phyloP scores from a whole-genome alignment of 108 stramenopile genomes.

The Skeletonema costatum region DNA sequence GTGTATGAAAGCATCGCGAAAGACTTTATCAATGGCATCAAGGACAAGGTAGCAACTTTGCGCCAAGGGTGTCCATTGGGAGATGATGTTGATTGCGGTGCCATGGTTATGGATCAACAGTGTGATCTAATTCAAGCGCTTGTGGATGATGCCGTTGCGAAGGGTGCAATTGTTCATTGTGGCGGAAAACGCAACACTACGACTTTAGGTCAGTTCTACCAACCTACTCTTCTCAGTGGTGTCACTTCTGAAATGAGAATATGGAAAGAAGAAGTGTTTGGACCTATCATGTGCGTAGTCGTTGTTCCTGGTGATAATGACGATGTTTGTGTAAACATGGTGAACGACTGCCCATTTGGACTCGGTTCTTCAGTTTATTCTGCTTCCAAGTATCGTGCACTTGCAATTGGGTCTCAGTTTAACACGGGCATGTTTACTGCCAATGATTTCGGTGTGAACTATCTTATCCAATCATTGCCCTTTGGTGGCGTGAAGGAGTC shows the following conservation, averaged over 20 bases:
- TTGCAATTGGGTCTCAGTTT: slow-evolving; percentile 85
- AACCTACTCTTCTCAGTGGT: slow-evolving; percentile 93
- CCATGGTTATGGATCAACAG: slow-evolving; percentile 90
- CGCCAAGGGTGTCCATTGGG: slow-evolving; percentile 84
- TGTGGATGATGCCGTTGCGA: slow-evolving; percentile 96
- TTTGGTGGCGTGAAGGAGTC: slow-evolving; percentile 98
- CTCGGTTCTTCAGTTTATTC: slow-evolving; percentile 94
- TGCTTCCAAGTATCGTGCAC: slow-evolving; percentile 63
- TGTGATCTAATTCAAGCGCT: slow-evolving; percentile 82
- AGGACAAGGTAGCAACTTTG: slow-evolving; percentile 62
- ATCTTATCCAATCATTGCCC: slow-evolving; percentile 95
- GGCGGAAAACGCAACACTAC: slow-evolving; percentile 82
- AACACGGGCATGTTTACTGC: slow-evolving; percentile 95
- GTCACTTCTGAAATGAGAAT: slow-evolving; percentile 94
- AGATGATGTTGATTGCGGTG: slow-evolving; percentile 90
- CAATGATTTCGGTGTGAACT: slow-evolving; percentile 98
- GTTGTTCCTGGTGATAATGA: slow-evolving; percentile 88
- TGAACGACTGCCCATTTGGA: slow-evolving; percentile 91
- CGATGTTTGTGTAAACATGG: slow-evolving; percentile 80
- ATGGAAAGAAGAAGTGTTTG: slow-evolving; percentile 97
- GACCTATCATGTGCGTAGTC: slow-evolving; percentile 97
- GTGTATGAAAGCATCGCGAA: slow-evolving; percentile 90
- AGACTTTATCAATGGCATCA: slow-evolving; percentile 69
- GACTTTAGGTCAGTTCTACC: slow-evolving; percentile 88
- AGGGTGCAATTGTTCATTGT: slow-evolving; percentile 91